Percentiles rank a stretch among this genome's conserved stretches.
Conservation (phyloP, 129 eudicot species). For the Apium graveolens region DNA sequence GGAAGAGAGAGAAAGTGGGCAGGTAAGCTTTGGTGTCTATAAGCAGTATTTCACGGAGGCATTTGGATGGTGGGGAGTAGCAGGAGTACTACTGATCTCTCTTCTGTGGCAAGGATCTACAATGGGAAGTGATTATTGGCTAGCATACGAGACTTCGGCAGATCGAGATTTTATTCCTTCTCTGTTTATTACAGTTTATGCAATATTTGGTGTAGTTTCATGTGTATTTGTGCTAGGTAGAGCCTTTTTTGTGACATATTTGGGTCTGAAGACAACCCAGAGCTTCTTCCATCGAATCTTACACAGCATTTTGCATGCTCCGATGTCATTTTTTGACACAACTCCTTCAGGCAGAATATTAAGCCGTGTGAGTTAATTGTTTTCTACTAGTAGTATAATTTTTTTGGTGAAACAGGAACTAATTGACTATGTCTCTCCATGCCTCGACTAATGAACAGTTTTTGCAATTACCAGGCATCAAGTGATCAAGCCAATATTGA, state of each 20-base stretch:
- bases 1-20: slow-evolving; percentile 66
- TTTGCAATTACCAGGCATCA: slow-evolving; percentile 48
- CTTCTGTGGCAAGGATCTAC: slow-evolving; percentile 39
- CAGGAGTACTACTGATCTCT: slow-evolving; percentile 28
- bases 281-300: slow-evolving; percentile 50
- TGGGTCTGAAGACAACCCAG: slow-evolving; percentile 57
- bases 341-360: slow-evolving; percentile 78
- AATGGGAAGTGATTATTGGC: slow-evolving; percentile 68
- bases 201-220: slow-evolving; percentile 30
- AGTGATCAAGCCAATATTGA: slow-evolving; percentile 64
- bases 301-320: slow-evolving; percentile 56
- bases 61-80: slow-evolving; percentile 60
- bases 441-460: slow-evolving; percentile 4
- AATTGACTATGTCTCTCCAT: not conserved
- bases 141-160: slow-evolving; percentile 58
- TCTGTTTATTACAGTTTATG: slow-evolving; percentile 41
- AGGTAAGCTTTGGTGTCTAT: slow-evolving; percentile 40
- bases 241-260: slow-evolving; percentile 19
- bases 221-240: slow-evolving; percentile 30
- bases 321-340: slow-evolving; percentile 80
- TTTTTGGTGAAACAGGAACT: not conserved
- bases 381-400: not conserved
- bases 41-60: slow-evolving; percentile 57
- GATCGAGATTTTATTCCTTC: slow-evolving; percentile 27
- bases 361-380: slow-evolving; percentile 43